Evolutionary conservation across 2,329 filamentous ascomycete genomes (phyloP).

Genomic region (Ceratocystis cacaofunesta): DNA sequence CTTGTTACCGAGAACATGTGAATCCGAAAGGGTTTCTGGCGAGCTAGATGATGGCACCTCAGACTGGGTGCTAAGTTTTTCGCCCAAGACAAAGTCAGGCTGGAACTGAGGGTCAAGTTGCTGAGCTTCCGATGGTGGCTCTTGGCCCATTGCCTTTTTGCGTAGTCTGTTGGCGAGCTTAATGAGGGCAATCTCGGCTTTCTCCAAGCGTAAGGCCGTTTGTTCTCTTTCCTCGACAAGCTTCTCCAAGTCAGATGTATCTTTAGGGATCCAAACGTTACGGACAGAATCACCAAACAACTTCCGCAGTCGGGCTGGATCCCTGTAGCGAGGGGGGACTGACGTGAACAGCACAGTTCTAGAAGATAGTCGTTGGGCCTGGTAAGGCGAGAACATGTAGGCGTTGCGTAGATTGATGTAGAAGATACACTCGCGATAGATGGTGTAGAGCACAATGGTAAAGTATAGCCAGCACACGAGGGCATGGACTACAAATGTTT

Average conservation of each 20-base stretch:
- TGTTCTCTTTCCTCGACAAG: conserved; percentile 64
- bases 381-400: conserved; percentile 72
- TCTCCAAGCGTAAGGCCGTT: conserved; percentile 63
- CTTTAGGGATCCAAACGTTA: conserved; percentile 69
- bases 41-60: conserved; percentile 25
- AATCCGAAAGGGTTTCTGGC: neutral
- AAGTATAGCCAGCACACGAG: conserved; percentile 72
- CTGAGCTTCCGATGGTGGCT: conserved; percentile 2
- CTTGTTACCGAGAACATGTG: conserved; percentile 2
- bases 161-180: conserved; percentile 52
- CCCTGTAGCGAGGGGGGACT: conserved; percentile 62
- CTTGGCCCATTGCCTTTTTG: conserved; percentile 29
- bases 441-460: conserved; percentile 73
- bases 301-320: conserved; percentile 54
- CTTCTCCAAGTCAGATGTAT: conserved; percentile 59
- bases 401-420: conserved; percentile 90
- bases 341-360: conserved; percentile 86
- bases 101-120: conserved; percentile 7
- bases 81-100: conserved; percentile 5
- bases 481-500: conserved; percentile 66
- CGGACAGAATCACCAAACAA: conserved; percentile 69
- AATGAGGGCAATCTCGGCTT: conserved; percentile 68
- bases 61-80: conserved; percentile 13
- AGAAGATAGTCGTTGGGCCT: conserved; percentile 72
- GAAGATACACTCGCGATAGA: conserved; percentile 81